Base-by-base conservation (phyloP, 441 rosid species). In the Aquilaria agallochum region DNA sequence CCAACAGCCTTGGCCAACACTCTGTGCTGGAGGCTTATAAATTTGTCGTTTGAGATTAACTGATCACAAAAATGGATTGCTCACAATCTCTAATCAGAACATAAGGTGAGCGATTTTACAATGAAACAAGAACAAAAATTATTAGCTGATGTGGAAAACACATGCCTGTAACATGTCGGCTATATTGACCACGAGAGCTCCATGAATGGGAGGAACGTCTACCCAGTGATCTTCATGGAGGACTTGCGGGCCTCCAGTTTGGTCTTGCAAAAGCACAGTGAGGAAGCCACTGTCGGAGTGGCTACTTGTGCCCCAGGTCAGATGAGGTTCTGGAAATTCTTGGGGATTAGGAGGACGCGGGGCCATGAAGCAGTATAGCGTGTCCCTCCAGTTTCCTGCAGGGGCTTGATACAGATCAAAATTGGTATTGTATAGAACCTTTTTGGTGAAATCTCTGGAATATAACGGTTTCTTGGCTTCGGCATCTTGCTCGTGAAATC, bases 191-290 rank as follows among this genome's bases (percentile, higher is more conserved):
- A 80, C 74, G 1, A 81, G 79, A 58, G 87, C 76, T 34, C 81
- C 87, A 20, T 0, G 82, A 75, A 7, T 58, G 14, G 76, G 75
- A 50, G 84, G 73, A 20, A 89, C 83, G 60, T 82, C 78, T 9
- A 84, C 36, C 96, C 89, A 89, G 0, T 56, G 73, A 15, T 75
- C 74, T 53, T 68, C 51, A 5, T 75, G 72, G 15, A 72, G 78
- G 55, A 85, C 76, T 64, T 86, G 97, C 66, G 85, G 89, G 5
- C 91, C 93, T 11, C 90, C 90, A 2, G 80, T 73, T 12, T 79
- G 75, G 65, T 80, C 93, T 70, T 80, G 93, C 11, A 84, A 70
- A 73, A 88, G 90, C 20, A 86, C 67, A 0, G 90, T 84, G 7
- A 90, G 53, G 64, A 86, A 84, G 60, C 20, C 72, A 15, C 58